These are phyloP conservation scores for Avicennia marina DNA, from an alignment of 257 asterid species.

Conservation along the genomic window DNA sequence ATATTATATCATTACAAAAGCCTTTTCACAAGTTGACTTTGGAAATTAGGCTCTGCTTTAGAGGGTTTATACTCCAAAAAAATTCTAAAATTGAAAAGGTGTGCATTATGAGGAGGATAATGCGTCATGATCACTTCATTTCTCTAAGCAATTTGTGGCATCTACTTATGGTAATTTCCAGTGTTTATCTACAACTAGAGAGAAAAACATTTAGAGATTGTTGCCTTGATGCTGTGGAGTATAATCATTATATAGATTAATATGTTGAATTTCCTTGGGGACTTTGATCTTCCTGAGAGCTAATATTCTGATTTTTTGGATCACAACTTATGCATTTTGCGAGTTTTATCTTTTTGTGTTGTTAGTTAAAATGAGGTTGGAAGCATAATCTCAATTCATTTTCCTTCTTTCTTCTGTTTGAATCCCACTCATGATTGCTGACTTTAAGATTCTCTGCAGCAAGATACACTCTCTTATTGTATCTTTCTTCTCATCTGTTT, in stretches of 20 bases:
- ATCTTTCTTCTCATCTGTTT: conserved; percentile 66
- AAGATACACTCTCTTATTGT: conserved; percentile 72
- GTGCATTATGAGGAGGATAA: background rate
- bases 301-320: background rate
- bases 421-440: conserved; percentile 15
- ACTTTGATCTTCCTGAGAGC: background rate
- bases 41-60: background rate
- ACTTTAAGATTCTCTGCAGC: conserved; percentile 64
- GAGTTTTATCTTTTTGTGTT: background rate
- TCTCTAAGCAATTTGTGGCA: background rate
- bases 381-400: background rate
- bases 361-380: background rate
- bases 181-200: too few species aligned
- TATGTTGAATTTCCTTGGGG: background rate
- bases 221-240: too few species aligned
- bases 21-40: background rate
- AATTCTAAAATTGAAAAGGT: background rate
- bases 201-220: too few species aligned
- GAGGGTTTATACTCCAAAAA: background rate
- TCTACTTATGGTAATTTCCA: background rate
- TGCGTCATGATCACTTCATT: too few species aligned
- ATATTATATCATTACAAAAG: background rate
- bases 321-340: background rate
- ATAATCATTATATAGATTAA: background rate
- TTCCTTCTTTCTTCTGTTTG: conserved; percentile 3